Evolutionary conservation across 805 yeast species (phyloP), one percentile per base, ranked within the genome.

Genomic region (Yueomyces sinensis): DNA sequence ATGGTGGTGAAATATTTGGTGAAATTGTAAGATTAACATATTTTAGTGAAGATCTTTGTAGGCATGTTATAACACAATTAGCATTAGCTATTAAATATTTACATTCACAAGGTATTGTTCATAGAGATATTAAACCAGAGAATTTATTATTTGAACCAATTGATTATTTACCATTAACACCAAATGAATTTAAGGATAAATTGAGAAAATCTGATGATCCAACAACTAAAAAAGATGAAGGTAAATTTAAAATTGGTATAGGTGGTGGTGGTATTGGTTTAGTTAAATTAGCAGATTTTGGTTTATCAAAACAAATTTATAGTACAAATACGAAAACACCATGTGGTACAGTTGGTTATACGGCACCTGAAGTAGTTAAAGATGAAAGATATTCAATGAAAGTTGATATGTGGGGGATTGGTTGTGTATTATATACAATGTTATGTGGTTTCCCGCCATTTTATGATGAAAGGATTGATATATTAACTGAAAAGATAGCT

Each of bases 361-460:
- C 97, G 2, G 98, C 98, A 0, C 98, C 98, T 0, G 98, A 91
- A 58, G 89, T 91, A 46, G 97, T 91, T 29, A 76, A 80, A 43
- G 97, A 91, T 56, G 94, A 87, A 61, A 69, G 76, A 32, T 91
- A 91, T 53, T 82, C 95, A 2, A 84, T 82, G 62, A 80, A 86
- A 42, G 98, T 91, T 27, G 98, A 91, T 55, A 83, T 91, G 91
- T 91, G 98, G 98, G 96, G 96, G 4, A 65, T 91, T 36, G 98
- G 98, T 0, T 91, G 98, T 61, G 95, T 91, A 0, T 61, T 91
- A 36, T 91, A 91, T 53, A 91, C 97, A 0, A 63, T 91, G 30
- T 62, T 91, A 25, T 91, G 97, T 62, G 98, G 98, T 3, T 91
- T 91, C 60, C 98, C 98, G 1, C 98, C 98, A 4, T 91, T 91